Evolutionary conservation across 306 rosid species (phyloP), one percentile per base, ranked within the genome.

Genomic region (Lagenaria siceraria): DNA sequence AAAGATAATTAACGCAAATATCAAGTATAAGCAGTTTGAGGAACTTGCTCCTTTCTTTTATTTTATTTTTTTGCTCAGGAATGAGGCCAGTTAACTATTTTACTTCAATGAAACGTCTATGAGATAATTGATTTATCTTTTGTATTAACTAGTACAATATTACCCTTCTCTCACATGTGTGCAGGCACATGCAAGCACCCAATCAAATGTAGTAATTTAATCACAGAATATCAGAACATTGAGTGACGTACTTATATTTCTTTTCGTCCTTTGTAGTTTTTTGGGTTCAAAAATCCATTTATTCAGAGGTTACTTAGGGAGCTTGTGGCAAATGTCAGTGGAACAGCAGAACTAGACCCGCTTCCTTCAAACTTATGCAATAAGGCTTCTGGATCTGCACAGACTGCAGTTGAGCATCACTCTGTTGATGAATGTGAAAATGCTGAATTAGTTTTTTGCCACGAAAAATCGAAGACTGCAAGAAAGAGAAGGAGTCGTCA

Each of bases 231-330:
- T 70, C 70, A 65, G 77, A 53, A 69, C 68, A 48, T 49, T 51
- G 24, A 75, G 80, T 80, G 43, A 77, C 77, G 51, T 81, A 49
- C 42, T 63, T 75, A 19, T 46, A 58, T 83, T 18, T 80, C 48
- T 81, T 76, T 76, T 64, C 64, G 27, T 77, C 64, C 22, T 82
- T 49, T 74, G 81, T 88, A 93, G 98, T 87, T 93, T 89, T 93
- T 93, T 78, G 98, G 98, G 83, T 91, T 93, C 61, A 91, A 89
- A 84, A 89, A 93, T 77, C 90, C 83, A 22, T 85, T 88, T 69
- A 81, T 93, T 58, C 97, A 86, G 81, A 88, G 93, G 80, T 79
- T 93, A 80, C 97, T 93, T 48, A 84, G 97, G 56, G 93, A 89
- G 81, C 71, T 91, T 72, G 92, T 86, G 80, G 81, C 93, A 74